Base-by-base conservation (phyloP, 225 moss, liverwort and hornwort genomes). In the Takakia lepidozioides region DNA sequence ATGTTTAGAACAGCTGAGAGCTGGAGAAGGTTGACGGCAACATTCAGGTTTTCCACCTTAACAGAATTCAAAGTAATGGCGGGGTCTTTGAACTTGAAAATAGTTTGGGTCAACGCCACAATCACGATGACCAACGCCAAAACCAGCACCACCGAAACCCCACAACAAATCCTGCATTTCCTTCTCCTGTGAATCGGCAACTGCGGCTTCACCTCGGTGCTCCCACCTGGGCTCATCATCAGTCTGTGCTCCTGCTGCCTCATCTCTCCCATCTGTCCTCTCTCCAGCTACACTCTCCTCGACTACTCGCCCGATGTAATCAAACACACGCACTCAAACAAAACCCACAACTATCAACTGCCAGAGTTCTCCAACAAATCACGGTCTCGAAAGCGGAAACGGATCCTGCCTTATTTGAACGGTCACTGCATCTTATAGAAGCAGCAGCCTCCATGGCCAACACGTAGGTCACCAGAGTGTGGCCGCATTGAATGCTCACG, bases 31-130 rank as follows among this genome's bases (percentile, higher is more conserved):
- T 78, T 55, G 19, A 78, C 39, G 4, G 22, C 55, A 11, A 69
- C 41, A 5, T 63, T 49, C 1, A 78, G 15, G 21, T 51, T 65
- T 58, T 78, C 72, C 23, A 78, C 48, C 51, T 39, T 72, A 25
- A 65, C 5, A 0, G 72, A 10, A 9, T 28, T 46, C 47, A 78
- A 3, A 0, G 68, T 8, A 0, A 72, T 9, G 22, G 44, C 57
- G 5, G 77, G 77, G 19, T 78, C 68, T 21, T 64, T 68, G 35
- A 78, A 78, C 58, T 78, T 78, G 58, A 78, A 78, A 10, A 78
- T 36, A 4, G 77, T 78, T 41, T 68, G 72, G 28, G 64, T 68
- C 25, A 78, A 18, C 5, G 44, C 65, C 2, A 72, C 53, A 17
- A 64, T 64, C 22, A 72, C 65, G 11, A 65, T 61, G 5, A 27